Conservation (phyloP, 257 asterid species). For the Lithospermum erythrorhizon region DNA sequence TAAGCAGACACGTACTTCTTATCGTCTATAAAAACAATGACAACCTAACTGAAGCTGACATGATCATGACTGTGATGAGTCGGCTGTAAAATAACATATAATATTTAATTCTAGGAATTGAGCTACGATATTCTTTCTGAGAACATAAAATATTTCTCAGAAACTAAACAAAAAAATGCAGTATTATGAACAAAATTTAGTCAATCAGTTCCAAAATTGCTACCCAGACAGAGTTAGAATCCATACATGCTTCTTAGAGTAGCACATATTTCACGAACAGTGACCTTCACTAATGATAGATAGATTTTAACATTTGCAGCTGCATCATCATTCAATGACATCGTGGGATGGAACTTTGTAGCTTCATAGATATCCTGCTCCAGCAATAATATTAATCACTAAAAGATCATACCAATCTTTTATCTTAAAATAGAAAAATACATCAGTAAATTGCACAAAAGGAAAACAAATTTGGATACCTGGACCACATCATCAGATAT, state of each 20-base stretch:
- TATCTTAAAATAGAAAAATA: neutral
- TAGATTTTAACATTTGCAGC: constrained; percentile 41
- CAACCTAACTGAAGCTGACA: neutral
- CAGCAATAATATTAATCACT: constrained; percentile 11
- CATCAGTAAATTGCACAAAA: neutral
- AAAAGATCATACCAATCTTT: neutral
- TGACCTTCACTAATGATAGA: constrained; percentile 57
- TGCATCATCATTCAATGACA: constrained; percentile 44
- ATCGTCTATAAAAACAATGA: neutral
- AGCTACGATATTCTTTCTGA: neutral
- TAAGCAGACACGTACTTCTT: too few relatives aligned
- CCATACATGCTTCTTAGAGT: constrained; percentile 56
- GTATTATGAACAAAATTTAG: neutral
- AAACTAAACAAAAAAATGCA: neutral
- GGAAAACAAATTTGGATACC: constrained; percentile 26
- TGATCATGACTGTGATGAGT: too few relatives aligned
- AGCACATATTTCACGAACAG: constrained; percentile 42
- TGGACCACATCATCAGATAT: constrained; percentile 87
- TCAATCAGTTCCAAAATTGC: neutral
- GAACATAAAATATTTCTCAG: neutral
- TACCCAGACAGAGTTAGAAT: constrained; percentile 12
- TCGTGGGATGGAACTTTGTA: constrained; percentile 71
- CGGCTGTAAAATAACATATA: too few relatives aligned
- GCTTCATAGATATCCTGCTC: constrained; percentile 93
- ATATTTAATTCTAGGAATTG: too few relatives aligned